Evolutionary conservation across 352 stramenopile genomes (phyloP), one percentile per base, ranked within the genome.

Genomic region (Globisporangium spiculum): DNA sequence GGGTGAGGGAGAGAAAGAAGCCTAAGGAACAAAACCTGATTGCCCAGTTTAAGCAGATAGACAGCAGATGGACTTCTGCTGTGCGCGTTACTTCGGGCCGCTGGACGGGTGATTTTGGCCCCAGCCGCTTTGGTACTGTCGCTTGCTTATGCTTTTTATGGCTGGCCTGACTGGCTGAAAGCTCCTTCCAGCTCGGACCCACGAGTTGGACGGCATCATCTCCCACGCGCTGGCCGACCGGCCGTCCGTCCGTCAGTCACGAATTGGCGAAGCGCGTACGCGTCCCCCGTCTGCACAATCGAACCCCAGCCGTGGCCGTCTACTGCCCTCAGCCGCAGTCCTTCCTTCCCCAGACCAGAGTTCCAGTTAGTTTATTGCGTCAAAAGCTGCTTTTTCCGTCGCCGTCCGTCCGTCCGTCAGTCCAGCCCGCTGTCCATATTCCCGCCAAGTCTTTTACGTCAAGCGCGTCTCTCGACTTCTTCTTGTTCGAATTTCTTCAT

Each of bases 1-100:
- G 44, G 18, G 18, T 52, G 55, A 41, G 55, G 55, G 55, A 46
- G 55, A 61, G 55, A 61, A 61, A 61, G 27, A 46, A 60, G 30
- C 27, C 55, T 2, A 36, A 60, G 18, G 55, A 61, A 61, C 6
- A 46, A 27, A 30, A 46, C 27, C 55, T 34, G 22, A 12, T 24
- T 22, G 44, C 18, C 18, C 44, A 52, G 44, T 12, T 22, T n/a
- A 8, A 50, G 41, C 16, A 50, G 41, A 50, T 8, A 50, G 41
- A 50, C 6, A 50, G 41, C 44, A 52, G 44, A 52, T 52, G 44
- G 6, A 22, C 44, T 32, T 32, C 30, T 32, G 4, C 8, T 32
- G 30, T 32, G 32, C 32, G 50, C 50, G n/a, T 56, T 56, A 56
- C 50, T 56, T 56, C 22, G 5, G 22, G 0, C 8, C n/a, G 22